Percentiles rank a stretch among this genome's conserved stretches.
phyloP scores from a whole-genome alignment of 2,329 filamentous ascomycete species.

The Niveomyces coronatus region DNA sequence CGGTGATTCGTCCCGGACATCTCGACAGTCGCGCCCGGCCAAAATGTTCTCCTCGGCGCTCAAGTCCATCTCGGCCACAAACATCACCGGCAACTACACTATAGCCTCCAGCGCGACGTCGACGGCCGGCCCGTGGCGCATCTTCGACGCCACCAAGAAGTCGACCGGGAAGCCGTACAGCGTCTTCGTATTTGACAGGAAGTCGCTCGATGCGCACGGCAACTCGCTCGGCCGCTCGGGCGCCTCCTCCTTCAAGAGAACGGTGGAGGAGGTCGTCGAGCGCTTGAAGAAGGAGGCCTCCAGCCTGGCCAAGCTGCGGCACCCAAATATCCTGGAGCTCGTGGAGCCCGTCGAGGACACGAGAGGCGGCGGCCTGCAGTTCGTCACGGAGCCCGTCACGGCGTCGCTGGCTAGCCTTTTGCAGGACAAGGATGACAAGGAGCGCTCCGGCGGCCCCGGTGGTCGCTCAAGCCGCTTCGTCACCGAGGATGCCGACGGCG shows the following conservation, averaged over 20 bases:
- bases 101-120: conserved; percentile 67
- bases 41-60: conserved; percentile 88
- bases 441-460: conserved; percentile 56
- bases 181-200: conserved; percentile 90
- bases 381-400: conserved; percentile 86
- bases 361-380: conserved; percentile 81
- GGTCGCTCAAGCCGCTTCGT: conserved; percentile 70
- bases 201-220: conserved; percentile 58
- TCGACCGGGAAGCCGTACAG: conserved; percentile 81
- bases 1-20: not conserved
- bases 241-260: conserved; percentile 62
- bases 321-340: conserved; percentile 85
- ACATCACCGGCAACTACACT: conserved; percentile 87
- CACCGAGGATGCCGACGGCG: conserved; percentile 67
- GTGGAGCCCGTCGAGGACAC: conserved; percentile 95
- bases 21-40: conserved; percentile 12
- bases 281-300: conserved; percentile 85
- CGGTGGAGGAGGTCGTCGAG: conserved; percentile 83
- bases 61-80: conserved; percentile 83
- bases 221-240: conserved; percentile 28
- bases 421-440: conserved; percentile 82
- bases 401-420: conserved; percentile 76
- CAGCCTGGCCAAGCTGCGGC: conserved; percentile 75
- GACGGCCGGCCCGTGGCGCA: conserved; percentile 87
- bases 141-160: conserved; percentile 96